Evolutionary conservation across 306 rosid genomes (phyloP).

Genomic region (Oemleria cerasiformis): DNA sequence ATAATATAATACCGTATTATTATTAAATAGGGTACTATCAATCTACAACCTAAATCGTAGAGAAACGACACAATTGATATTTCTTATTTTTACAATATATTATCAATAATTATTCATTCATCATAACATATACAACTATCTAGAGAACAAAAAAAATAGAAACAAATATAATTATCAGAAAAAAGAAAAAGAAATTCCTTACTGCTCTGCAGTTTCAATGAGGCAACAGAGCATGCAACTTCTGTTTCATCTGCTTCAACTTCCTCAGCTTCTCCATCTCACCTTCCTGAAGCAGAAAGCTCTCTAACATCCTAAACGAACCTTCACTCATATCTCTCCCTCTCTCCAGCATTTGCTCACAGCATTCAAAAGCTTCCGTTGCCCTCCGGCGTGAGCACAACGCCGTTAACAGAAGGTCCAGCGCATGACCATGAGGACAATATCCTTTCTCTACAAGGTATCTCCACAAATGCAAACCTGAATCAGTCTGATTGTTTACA

Average conservation of each 20-base stretch:
- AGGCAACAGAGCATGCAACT: constrained; percentile 55
- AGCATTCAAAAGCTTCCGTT: constrained; percentile 69
- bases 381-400: constrained; percentile 65
- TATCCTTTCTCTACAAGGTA: constrained; percentile 66
- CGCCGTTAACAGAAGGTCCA: constrained; percentile 75
- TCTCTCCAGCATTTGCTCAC: constrained; percentile 73
- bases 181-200: no score
- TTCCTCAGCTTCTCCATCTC: constrained; percentile 52
- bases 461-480: constrained; percentile 64
- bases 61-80: no score
- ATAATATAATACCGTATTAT: no score
- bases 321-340: constrained; percentile 75
- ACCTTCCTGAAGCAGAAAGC: constrained; percentile 42
- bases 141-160: no score
- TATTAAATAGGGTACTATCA: no score
- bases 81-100: no score
- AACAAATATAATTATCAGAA: no score
- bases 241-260: constrained; percentile 59
- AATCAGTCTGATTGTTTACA: constrained; percentile 54
- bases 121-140: no score
- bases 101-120: no score
- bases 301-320: constrained; percentile 62
- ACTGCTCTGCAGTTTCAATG: constrained; percentile 14
- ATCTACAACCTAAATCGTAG: no score
- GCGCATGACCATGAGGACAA: constrained; percentile 84